These are phyloP conservation scores for Triangularia verruculosa DNA, from an alignment of 2,329 filamentous ascomycete species.

Conservation along the genomic window DNA sequence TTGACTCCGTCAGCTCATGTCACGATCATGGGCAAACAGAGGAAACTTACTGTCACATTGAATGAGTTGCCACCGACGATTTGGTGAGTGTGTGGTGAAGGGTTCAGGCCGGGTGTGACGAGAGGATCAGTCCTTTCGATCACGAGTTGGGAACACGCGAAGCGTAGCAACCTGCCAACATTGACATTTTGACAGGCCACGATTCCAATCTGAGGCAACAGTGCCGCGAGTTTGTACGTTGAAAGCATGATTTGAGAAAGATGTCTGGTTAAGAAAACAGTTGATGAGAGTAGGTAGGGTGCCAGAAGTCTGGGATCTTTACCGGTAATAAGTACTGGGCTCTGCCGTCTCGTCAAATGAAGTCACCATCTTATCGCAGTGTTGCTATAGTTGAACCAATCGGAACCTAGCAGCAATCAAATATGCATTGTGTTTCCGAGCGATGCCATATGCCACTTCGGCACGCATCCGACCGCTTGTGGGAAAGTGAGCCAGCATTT, in stretches of 20 bases:
- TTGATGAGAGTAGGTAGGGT: not conserved
- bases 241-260: not conserved
- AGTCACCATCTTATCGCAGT: not conserved
- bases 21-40: not conserved
- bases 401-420: not conserved
- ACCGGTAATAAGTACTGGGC: not conserved
- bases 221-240: not conserved
- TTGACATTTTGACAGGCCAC: not conserved
- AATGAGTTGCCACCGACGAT: conserved; percentile 5
- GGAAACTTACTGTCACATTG: not conserved
- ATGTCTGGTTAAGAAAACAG: not conserved
- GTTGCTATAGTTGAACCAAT: not conserved
- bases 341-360: not conserved
- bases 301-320: not conserved
- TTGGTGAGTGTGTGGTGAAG: conserved; percentile 6
- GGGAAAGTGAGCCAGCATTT: too few relatives aligned
- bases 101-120: not conserved
- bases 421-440: not conserved
- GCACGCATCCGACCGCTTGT: too few relatives aligned
- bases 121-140: conserved; percentile 3
- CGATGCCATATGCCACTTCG: too few relatives aligned
- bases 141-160: conserved; percentile 3
- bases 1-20: not conserved
- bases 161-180: not conserved
- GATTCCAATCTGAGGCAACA: not conserved